Base-by-base conservation (phyloP, 2,329 filamentous ascomycete species). In the Colletotrichum incanum region DNA sequence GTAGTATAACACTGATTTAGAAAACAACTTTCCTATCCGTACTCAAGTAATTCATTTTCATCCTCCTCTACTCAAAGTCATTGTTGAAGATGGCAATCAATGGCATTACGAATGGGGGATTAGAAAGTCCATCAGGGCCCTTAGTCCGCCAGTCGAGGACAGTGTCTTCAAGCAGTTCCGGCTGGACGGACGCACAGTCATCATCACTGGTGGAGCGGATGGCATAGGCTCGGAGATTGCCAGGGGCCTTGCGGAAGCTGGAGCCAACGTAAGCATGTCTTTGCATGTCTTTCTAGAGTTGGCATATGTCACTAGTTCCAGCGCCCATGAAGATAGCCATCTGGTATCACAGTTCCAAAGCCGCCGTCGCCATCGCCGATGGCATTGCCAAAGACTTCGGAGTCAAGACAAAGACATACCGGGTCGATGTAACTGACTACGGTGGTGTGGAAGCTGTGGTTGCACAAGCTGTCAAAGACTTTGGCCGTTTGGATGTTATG, bases 351-450 rank as follows among this genome's bases (percentile, higher is more conserved):
- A 66, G 31, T 7, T 71, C 55, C 11, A 71, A 66, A 49, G 58
- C 59, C 20, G 69, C 69, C 11, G 34, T 39, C 1, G 4, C 26
- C 18, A 39, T 67, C 16, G 63, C 54, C 41, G 60, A 61, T 31
- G 56, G 55, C 65, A 39, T 39, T 41, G 14, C 50, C 28, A 65
- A 72, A 14, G 65, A 66, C 28, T 74, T 67, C 14, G 61, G 67
- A 12, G 67, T 66, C 9, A 41, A 26, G 18, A 43, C 67, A 37
- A 79, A 79, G 71, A 79, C 82, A 2, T 84, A 82, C 74, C 76
- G 80, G 67, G 81, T 79, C 74, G 77, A 85, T 45, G 83, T 85
- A 7, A 76, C 75, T 5, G 77, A 77, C 68, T 75, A 76, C 1
- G 75, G 75, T 9, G 73, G 75, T 6, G 76, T 82, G 3, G 77